Percentiles rank a stretch among this genome's conserved stretches.
These are phyloP conservation scores for Albizia julibrissin DNA, from an alignment of 306 rosid species.

Conservation along the genomic window DNA sequence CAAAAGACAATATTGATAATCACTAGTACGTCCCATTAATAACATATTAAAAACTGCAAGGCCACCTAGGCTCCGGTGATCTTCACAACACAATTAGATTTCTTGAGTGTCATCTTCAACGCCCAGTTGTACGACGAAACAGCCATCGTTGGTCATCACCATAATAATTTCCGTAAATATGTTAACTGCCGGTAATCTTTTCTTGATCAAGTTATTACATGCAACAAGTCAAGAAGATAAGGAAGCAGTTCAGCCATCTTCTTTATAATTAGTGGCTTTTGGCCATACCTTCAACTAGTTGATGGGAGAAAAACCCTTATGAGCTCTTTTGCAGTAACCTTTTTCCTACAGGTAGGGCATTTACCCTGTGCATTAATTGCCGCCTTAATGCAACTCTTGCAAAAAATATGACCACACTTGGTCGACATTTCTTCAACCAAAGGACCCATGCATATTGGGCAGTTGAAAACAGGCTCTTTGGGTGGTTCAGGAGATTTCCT, in stretches of 20 bases:
- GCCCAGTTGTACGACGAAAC: conserved; percentile 36
- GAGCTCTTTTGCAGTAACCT: conserved; percentile 54
- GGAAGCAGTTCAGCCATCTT: not conserved
- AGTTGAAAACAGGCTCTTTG: conserved; percentile 68
- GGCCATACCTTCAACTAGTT: conserved; percentile 46
- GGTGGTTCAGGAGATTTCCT: conserved; percentile 51
- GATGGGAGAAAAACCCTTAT: conserved; percentile 81
- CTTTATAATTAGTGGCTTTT: not conserved
- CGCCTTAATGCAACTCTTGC: conserved; percentile 62
- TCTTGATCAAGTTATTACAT: not conserved
- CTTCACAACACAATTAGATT: not conserved
- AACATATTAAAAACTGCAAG: conserved; percentile 27
- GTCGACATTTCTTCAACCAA: conserved; percentile 72
- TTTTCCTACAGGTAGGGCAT: conserved; percentile 89
- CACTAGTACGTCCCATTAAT: not conserved
- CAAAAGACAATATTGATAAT: conserved; percentile 5
- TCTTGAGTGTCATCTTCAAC: conserved; percentile 15
- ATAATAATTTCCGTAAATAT: not conserved
- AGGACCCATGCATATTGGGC: conserved; percentile 79
- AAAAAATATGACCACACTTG: conserved; percentile 93
- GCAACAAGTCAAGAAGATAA: not conserved
- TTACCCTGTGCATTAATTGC: conserved; percentile 48
- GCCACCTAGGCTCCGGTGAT: conserved; percentile 3
- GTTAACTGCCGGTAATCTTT: not conserved
- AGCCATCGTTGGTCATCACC: not conserved